phyloP scores from a whole-genome alignment of 768 basidiomycete species.

The Cystobasidium ongulense region DNA sequence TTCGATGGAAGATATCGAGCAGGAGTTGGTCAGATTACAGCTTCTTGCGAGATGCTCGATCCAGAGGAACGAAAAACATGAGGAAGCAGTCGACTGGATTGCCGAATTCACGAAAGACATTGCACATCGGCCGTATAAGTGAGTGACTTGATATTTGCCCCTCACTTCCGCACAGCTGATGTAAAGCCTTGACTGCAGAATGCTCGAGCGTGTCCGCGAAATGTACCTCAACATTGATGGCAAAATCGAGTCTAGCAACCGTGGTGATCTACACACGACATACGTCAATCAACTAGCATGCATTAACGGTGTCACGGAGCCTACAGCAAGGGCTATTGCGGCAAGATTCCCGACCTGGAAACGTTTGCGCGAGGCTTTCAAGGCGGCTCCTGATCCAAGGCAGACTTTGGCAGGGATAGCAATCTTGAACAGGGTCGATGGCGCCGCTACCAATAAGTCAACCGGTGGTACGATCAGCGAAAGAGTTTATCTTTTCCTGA shows the following conservation, averaged over 20 bases:
- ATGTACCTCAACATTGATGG: constrained; percentile 23
- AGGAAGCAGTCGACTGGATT: constrained; percentile 7
- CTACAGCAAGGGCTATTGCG: not conserved
- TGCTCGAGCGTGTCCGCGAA: constrained; percentile 12
- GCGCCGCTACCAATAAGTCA: constrained; percentile 6
- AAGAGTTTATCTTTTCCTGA: constrained; percentile 10
- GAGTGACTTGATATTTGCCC: not conserved
- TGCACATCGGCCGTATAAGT: constrained; percentile 24
- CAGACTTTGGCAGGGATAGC: not conserved
- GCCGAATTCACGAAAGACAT: constrained; percentile 27
- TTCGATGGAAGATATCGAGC: constrained; percentile 19
- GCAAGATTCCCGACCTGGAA: constrained; percentile 10
- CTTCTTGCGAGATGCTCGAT: constrained; percentile 1
- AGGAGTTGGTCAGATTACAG: not conserved
- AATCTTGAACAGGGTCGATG: not conserved
- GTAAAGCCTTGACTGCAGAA: not conserved
- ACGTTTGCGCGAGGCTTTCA: not conserved
- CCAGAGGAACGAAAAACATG: not conserved
- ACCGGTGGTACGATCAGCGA: constrained; percentile 13
- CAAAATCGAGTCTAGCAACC: constrained; percentile 1
- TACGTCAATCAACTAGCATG: constrained; percentile 22
- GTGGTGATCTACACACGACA: constrained; percentile 13
- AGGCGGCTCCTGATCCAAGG: not conserved
- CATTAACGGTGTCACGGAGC: constrained; percentile 7
- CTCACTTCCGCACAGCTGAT: not conserved